phyloP scores from a whole-genome alignment of 345 rosid genomes.

The Populus tremula region DNA sequence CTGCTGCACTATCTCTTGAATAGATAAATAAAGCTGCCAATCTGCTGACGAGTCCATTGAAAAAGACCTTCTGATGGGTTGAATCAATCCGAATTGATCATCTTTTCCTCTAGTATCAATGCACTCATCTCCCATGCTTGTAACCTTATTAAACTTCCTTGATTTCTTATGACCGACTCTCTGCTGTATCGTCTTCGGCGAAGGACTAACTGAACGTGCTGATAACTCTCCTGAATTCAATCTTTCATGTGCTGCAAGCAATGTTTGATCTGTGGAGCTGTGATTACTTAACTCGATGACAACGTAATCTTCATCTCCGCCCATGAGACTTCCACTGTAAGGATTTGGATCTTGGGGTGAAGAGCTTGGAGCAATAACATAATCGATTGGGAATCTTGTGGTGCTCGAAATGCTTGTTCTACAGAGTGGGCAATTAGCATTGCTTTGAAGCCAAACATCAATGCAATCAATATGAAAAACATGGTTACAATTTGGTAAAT shows the following conservation, averaged over 20 bases:
- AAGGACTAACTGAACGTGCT: constrained; percentile 28
- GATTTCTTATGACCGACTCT: constrained; percentile 32
- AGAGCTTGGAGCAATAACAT: constrained; percentile 43
- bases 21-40: constrained; percentile 46
- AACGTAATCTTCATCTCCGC: constrained; percentile 62
- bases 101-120: constrained; percentile 60
- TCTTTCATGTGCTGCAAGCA: constrained; percentile 45
- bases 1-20: constrained; percentile 58
- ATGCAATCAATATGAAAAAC: constrained; percentile 90
- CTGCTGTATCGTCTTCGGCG: constrained; percentile 38
- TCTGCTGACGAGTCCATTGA: constrained; percentile 86
- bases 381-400: constrained; percentile 28
- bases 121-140: constrained; percentile 89
- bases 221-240: constrained; percentile 33
- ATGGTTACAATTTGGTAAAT: constrained; percentile 72
- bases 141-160: constrained; percentile 45
- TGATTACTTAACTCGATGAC: constrained; percentile 60
- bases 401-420: constrained; percentile 63
- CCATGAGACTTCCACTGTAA: constrained; percentile 16
- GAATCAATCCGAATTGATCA: constrained; percentile 50
- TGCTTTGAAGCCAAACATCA: constrained; percentile 88
- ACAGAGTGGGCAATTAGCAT: constrained; percentile 86
- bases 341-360: constrained; percentile 45
- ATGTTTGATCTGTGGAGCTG: constrained; percentile 26
- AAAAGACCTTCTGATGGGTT: constrained; percentile 77